phyloP scores from a whole-genome alignment of 2,329 filamentous ascomycete species.

The Botrytis squamosa region DNA sequence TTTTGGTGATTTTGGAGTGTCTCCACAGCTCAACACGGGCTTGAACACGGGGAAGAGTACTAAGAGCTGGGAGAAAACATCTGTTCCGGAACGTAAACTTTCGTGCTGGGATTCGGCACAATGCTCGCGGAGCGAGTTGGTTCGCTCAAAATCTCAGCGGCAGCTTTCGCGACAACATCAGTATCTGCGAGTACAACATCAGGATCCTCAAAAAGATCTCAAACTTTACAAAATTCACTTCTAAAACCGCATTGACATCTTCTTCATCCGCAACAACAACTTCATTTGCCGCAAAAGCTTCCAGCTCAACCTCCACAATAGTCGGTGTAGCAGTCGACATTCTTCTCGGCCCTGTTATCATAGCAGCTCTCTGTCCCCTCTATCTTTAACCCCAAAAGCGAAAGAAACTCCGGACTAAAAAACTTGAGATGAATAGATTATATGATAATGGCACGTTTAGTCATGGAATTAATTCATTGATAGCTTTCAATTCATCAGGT shows the following conservation, averaged over 20 bases:
- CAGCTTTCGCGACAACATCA: neutral
- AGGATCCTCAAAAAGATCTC: neutral
- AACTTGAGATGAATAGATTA: too few species aligned
- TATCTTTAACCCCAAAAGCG: too few species aligned
- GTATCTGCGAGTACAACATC: neutral
- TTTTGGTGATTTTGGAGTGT: too few species aligned
- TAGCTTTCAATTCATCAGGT: too few species aligned
- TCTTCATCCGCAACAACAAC: neutral
- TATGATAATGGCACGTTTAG: too few species aligned
- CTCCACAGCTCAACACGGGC: too few species aligned
- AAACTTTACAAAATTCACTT: too few species aligned
- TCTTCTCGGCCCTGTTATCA: slow-evolving; percentile 14
- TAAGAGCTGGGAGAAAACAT: too few species aligned
- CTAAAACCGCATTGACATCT: neutral
- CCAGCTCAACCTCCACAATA: slow-evolving; percentile 11
- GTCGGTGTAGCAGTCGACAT: slow-evolving; percentile 25
- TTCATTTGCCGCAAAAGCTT: too few species aligned
- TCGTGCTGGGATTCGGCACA: slow-evolving; percentile 22
- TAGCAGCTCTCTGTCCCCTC: neutral
- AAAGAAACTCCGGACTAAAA: too few species aligned
- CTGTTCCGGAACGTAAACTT: slow-evolving; percentile 21
- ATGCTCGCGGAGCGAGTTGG: slow-evolving; percentile 22
- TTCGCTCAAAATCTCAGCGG: neutral
- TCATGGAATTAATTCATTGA: too few species aligned
- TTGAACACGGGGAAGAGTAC: too few species aligned